A percentile compares a stretch with the other conserved stretches of the same genome.
Conservation (phyloP, 2,329 filamentous ascomycete genomes). For the Alternaria ventricosa region DNA sequence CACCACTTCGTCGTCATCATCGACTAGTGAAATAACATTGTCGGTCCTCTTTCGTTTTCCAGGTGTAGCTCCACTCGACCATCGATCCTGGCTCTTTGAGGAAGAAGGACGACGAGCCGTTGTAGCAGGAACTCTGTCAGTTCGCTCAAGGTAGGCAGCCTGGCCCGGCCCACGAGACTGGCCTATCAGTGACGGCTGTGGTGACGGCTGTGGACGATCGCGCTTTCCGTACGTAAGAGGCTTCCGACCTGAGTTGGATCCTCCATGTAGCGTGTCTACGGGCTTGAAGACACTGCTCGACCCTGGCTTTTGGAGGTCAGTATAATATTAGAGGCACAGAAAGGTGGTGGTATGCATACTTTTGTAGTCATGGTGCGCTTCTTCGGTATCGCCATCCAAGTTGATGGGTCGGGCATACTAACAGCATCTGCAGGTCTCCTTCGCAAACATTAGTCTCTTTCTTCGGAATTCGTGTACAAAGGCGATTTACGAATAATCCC, state of each 20-base stretch:
- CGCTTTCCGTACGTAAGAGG: conserved; percentile 20
- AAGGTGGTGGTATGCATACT: conserved; percentile 2
- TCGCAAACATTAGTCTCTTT: conserved; percentile 12
- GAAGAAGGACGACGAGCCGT: not conserved
- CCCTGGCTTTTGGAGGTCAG: conserved; percentile 24
- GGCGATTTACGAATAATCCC: conserved; percentile 22
- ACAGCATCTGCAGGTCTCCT: conserved; percentile 29
- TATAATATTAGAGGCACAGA: not conserved
- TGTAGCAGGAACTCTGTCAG: not conserved
- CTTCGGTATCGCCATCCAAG: conserved; percentile 7
- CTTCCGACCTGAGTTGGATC: conserved; percentile 2
- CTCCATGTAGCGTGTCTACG: conserved; percentile 17
- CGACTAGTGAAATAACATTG: conserved; percentile 18
- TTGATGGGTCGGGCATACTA: conserved; percentile 17
- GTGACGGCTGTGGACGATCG: not conserved
- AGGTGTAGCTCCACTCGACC: not conserved
- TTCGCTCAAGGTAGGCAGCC: conserved; percentile 3
- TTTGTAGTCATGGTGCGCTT: not conserved
- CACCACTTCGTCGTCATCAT: conserved; percentile 19
- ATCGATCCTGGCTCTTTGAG: not conserved
- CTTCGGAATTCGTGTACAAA: not conserved
- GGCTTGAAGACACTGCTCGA: conserved; percentile 17
- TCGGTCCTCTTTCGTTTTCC: conserved; percentile 30
- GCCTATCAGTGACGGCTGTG: conserved; percentile 5
- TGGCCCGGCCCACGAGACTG: conserved; percentile 14